phyloP scores from a whole-genome alignment of 768 basidiomycete genomes.

The Termitomyces sp. region DNA sequence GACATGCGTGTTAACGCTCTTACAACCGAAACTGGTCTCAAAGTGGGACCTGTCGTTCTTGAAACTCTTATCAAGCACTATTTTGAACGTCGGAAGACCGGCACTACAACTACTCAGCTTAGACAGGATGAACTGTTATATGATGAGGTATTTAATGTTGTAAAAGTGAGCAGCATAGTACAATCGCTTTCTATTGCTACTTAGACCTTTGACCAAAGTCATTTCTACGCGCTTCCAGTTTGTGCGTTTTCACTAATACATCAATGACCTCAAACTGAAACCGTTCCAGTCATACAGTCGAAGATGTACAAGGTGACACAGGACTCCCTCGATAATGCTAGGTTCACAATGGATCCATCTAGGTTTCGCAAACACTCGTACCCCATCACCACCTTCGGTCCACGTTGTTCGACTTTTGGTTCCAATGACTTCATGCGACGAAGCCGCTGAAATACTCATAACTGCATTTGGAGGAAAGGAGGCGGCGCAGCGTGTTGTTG shows the following conservation, averaged over 20 bases:
- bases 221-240: slow-evolving; percentile 70
- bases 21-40: slow-evolving; percentile 55
- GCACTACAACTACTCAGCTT: slow-evolving; percentile 40
- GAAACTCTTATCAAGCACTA: slow-evolving; percentile 86
- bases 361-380: slow-evolving; percentile 75
- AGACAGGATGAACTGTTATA: slow-evolving; percentile 75
- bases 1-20: slow-evolving; percentile 44
- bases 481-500: slow-evolving; percentile 61
- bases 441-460: slow-evolving; percentile 69
- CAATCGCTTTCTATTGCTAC: background rate
- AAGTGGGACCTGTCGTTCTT: slow-evolving; percentile 65
- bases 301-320: slow-evolving; percentile 62
- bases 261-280: background rate
- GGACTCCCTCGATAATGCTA: background rate
- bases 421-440: slow-evolving; percentile 70
- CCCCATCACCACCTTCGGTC: slow-evolving; percentile 82
- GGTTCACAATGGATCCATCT: background rate
- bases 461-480: slow-evolving; percentile 83
- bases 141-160: slow-evolving; percentile 71
- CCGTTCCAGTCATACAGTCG: slow-evolving; percentile 65
- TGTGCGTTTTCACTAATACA: slow-evolving; percentile 29
- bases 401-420: slow-evolving; percentile 66
- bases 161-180: slow-evolving; percentile 47
- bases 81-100: slow-evolving; percentile 55
- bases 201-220: slow-evolving; percentile 31